phyloP scores from a whole-genome alignment of 1,284 basidiomycete genomes.

The Sphagnurus paluster region DNA sequence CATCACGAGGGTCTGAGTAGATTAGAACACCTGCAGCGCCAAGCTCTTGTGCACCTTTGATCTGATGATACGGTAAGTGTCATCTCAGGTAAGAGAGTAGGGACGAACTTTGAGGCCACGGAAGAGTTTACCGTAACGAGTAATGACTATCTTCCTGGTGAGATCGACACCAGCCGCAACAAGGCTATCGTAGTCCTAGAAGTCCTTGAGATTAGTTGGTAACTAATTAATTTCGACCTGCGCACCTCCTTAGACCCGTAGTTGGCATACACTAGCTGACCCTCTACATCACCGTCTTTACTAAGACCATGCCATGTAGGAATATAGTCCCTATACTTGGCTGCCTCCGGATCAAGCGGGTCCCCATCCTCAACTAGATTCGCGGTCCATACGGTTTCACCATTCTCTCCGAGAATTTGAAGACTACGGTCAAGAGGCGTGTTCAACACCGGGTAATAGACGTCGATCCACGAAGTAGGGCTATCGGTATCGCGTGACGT shows the following conservation, averaged over 20 bases:
- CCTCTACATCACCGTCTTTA: slow-evolving; percentile 61
- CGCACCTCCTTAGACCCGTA: slow-evolving; percentile 71
- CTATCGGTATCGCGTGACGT: slow-evolving; percentile 37
- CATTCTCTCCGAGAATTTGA: slow-evolving; percentile 57
- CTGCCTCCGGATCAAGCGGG: slow-evolving; percentile 60
- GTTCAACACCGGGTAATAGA: slow-evolving; percentile 84
- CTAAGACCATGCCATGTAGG: slow-evolving; percentile 75
- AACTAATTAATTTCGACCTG: neutral
- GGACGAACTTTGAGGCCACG: slow-evolving; percentile 78
- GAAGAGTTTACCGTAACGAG: slow-evolving; percentile 80
- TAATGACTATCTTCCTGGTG: slow-evolving; percentile 81
- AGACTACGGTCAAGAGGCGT: slow-evolving; percentile 66
- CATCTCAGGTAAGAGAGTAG: neutral
- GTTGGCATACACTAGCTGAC: slow-evolving; percentile 78
- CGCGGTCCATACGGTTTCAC: slow-evolving; percentile 65
- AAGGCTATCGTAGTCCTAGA: slow-evolving; percentile 68
- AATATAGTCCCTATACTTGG: slow-evolving; percentile 55
- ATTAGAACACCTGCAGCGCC: slow-evolving; percentile 79
- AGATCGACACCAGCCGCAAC: slow-evolving; percentile 66
- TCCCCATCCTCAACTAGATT: slow-evolving; percentile 72
- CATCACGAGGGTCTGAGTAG: slow-evolving; percentile 89
- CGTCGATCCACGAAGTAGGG: slow-evolving; percentile 76
- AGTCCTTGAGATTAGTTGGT: neutral
- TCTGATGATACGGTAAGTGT: slow-evolving; percentile 36
- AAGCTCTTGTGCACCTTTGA: slow-evolving; percentile 81